These are phyloP conservation scores for Nigrospora sphaerica DNA, from an alignment of 2,329 filamentous ascomycete species.

Conservation along the genomic window DNA sequence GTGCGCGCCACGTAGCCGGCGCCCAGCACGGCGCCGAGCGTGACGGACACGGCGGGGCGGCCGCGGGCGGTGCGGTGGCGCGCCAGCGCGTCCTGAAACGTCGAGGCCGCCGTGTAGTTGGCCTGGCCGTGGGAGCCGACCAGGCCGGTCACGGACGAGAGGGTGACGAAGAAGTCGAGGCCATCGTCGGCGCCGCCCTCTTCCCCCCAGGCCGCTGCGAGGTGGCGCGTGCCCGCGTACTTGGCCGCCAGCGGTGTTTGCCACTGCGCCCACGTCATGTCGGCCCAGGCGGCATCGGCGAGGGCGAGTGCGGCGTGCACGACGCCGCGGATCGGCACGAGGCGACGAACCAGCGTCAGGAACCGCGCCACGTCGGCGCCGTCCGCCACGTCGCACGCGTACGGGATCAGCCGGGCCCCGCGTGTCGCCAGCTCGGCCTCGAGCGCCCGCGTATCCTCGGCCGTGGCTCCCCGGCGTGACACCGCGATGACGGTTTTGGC, in stretches of 20 bases:
- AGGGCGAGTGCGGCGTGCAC: background rate
- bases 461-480: slow-evolving; percentile 5
- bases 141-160: background rate
- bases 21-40: slow-evolving; percentile 28
- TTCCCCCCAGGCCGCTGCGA: background rate
- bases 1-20: slow-evolving; percentile 38
- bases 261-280: background rate
- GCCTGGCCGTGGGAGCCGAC: background rate
- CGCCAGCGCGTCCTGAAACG: slow-evolving; percentile 8
- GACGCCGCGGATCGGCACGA: background rate
- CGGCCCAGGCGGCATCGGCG: background rate
- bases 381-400: background rate
- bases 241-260: background rate
- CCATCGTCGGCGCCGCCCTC: background rate
- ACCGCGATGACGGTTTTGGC: slow-evolving; percentile 25
- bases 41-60: slow-evolving; percentile 34
- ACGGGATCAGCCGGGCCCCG: background rate
- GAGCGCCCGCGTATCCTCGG: slow-evolving; percentile 2
- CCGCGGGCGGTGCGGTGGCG: background rate
- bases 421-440: no score
- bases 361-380: background rate
- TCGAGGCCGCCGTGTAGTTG: slow-evolving; percentile 6
- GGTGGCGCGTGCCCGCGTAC: background rate
- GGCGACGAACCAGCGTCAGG: background rate
- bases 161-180: background rate